Evolutionary conservation across 257 asterid species (phyloP).

Genomic region (Sherardia arvensis): DNA sequence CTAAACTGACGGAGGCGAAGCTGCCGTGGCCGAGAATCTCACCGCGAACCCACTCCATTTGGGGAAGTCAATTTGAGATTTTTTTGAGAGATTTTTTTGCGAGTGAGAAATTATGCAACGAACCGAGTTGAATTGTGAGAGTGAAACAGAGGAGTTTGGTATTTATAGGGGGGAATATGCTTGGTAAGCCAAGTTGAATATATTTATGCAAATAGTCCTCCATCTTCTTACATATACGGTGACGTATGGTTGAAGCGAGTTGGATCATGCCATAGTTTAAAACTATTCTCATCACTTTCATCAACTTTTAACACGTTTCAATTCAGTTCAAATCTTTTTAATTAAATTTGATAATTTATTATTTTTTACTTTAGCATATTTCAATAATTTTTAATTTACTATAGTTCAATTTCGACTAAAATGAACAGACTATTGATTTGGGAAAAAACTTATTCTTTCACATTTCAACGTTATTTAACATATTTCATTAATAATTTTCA

Average conservation of each 20-base stretch:
- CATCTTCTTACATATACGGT: conserved; percentile 17
- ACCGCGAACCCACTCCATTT: conserved; percentile 88
- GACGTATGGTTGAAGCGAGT: conserved; percentile 23
- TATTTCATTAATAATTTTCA: too few relatives aligned
- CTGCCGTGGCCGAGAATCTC: conserved; percentile 65
- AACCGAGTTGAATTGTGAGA: conserved; percentile 1
- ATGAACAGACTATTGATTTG: too few relatives aligned
- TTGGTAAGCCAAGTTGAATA: neutral
- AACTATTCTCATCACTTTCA: too few relatives aligned
- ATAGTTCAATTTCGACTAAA: too few relatives aligned
- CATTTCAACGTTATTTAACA: too few relatives aligned
- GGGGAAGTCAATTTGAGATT: neutral
- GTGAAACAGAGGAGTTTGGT: neutral
- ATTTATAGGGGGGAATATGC: conserved; percentile 26
- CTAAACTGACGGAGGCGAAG: conserved; percentile 66
- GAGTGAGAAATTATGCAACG: neutral
- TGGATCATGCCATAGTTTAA: too few relatives aligned
- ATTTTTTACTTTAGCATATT: too few relatives aligned
- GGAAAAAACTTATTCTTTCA: too few relatives aligned
- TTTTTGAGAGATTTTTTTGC: neutral
- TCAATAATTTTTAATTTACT: too few relatives aligned
- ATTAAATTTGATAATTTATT: too few relatives aligned
- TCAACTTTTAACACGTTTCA: too few relatives aligned
- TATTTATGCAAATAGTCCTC: neutral
- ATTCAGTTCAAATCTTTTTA: too few relatives aligned